Base-by-base conservation (phyloP, 2,329 filamentous ascomycete species). In the Cercospora brassicicola region DNA sequence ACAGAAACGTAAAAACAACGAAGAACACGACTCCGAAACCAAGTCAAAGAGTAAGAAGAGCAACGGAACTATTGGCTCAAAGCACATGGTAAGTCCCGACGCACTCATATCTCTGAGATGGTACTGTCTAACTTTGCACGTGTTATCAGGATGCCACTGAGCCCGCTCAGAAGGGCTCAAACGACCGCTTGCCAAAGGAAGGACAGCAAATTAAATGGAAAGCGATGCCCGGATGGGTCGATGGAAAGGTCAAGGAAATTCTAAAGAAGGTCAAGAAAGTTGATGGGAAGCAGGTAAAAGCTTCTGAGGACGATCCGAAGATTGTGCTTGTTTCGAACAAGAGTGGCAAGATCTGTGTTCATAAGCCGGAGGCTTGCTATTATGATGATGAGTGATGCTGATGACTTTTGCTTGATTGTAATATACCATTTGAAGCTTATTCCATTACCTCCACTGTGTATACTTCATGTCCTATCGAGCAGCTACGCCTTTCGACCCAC, bases 141-240 rank as follows among this genome's bases (percentile, higher is more conserved):
- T n/a, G 15, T 23, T 20, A 31, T 6, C 15, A 59, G 55, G 62
- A 65, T 26, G 62, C 62, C 23, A 48, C 31, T 4, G 62, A 57
- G 33, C 62, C 62, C 26, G 62, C 33, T 68, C 53, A 59, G 55
- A 31, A 59, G 28, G 62, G 77, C 10, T 78, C 77, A 2, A 72
- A 70, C 8, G 74, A 79, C 56, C 72, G 78, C 15, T 63, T 83
- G 3, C 82, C 82, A 4, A 76, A 78, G 65, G 75, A 79, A 68
- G 82, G 81, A 13, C 79, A 83, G 72, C 72, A 78, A 61, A 79
- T 81, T 7, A 76, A 79, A 39, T 83, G 81, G 81, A 79, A 81
- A 67, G 69, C 78, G 11, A 69, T 79, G 53, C 76, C 79, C 0
- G 81, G 81, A 0, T 80, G 75, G 62, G 76, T 82, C 3, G 76